phyloP scores from a whole-genome alignment of 1,284 basidiomycete genomes.

The Puccinia coronata region DNA sequence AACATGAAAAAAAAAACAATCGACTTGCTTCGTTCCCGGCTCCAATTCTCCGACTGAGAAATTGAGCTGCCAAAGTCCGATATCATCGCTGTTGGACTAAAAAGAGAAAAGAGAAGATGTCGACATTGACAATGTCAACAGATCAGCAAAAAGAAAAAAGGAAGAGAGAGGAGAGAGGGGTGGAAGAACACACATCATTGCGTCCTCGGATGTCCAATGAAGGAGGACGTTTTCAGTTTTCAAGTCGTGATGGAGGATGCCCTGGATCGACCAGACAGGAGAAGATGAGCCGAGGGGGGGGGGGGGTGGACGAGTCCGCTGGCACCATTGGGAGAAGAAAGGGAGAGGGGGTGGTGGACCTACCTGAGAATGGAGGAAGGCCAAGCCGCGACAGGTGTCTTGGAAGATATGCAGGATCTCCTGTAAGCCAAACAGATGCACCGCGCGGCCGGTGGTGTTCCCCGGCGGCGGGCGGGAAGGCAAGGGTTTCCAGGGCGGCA shows the following conservation, averaged over 20 bases:
- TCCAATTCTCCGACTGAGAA: slow-evolving; percentile 54
- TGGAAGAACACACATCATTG: slow-evolving; percentile 66
- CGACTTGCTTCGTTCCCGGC: slow-evolving; percentile 50
- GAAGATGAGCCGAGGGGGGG: no score
- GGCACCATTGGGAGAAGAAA: no score
- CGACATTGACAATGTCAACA: no score
- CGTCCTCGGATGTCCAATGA: slow-evolving; percentile 81
- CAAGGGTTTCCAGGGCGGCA: neutral
- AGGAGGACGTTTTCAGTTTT: slow-evolving; percentile 90
- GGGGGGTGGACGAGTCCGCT: no score
- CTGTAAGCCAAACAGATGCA: slow-evolving; percentile 56
- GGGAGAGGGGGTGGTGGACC: neutral
- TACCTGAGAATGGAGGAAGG: slow-evolving; percentile 56
- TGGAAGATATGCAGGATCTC: slow-evolving; percentile 55
- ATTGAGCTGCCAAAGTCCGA: slow-evolving; percentile 88
- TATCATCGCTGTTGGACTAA: slow-evolving; percentile 70
- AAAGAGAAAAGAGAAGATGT: slow-evolving; percentile 9
- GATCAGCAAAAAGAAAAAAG: slow-evolving; percentile 31
- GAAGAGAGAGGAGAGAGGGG: neutral
- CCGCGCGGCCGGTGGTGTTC: slow-evolving; percentile 41
- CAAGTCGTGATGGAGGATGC: slow-evolving; percentile 78
- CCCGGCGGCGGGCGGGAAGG: neutral
- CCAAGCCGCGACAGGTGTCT: slow-evolving; percentile 56
- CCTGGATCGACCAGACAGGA: neutral
- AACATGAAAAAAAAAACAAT: slow-evolving; percentile 68